Evolutionary conservation across 306 rosid species (phyloP), one percentile per base, ranked within the genome.

Genomic region (Dryas drummondii): DNA sequence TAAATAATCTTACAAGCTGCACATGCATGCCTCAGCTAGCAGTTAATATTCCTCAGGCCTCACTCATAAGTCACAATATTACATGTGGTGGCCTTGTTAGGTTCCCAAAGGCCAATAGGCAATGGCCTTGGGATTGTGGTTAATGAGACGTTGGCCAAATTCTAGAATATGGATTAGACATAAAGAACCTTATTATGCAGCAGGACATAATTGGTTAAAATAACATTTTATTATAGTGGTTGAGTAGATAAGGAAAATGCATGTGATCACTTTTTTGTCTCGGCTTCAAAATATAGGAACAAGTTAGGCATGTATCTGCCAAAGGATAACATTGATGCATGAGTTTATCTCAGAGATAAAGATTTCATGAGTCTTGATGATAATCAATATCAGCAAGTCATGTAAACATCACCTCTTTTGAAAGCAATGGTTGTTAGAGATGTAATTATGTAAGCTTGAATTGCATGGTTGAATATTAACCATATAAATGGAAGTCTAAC

Each of bases 11-110:
- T 7, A 49, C 68, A 8, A 32, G 41, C 14, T 13, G 48, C 68
- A 41, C 68, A 63, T 63, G 49, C 49, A 15, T 7, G 22, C 68
- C 48, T 41, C 68, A 8, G 37, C 37, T 32, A 32, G 10, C 49
- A 4, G 50, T 63, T 41, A 41, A 16, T 16, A 8, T 63, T 63
- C 41, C 47, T 26, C 32, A 32, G 37, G 15, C 49, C 27, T 15
- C 26, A 32, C 22, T 22, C 22, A 22, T 1, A 4, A 2, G 46
- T 57, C 67, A 45, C 66, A 44, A 22, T 14, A 17, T 58, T 59
- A 72, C 46, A 9, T 15, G 68, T 73, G 77, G 49, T 73, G 77
- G 49, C 68, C 58, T 9, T 9, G 68, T 59, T 59, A 46, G 76
- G 68, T 59, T 47, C 48, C 64, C 57, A 16, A 46, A 48, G 16